A percentile compares a stretch with the other conserved stretches of the same genome.
These are phyloP conservation scores for Berberis thunbergii DNA, from an alignment of 164 flowering plant species.

Conservation along the genomic window DNA sequence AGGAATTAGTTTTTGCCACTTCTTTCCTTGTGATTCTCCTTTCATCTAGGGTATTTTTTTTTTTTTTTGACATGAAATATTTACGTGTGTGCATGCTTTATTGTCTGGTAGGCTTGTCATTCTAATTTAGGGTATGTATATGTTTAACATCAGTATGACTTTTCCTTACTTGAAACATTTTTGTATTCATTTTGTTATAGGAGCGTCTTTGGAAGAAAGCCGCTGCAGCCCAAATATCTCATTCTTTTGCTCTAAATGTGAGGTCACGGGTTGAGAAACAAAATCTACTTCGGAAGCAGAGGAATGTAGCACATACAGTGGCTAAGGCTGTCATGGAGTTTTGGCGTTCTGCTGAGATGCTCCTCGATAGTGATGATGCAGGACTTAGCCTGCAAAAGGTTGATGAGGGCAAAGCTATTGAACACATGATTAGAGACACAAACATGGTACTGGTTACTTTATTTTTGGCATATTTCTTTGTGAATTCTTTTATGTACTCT, in stretches of 20 bases:
- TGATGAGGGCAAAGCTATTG: slow-evolving; percentile 16
- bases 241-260: slow-evolving; percentile 42
- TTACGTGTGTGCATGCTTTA: too few relatives aligned
- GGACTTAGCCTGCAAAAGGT: background rate
- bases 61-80: too few relatives aligned
- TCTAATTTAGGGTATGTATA: background rate
- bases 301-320: slow-evolving; percentile 45
- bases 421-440: slow-evolving; percentile 17
- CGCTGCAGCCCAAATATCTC: slow-evolving; percentile 69
- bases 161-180: background rate
- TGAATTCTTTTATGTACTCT: background rate
- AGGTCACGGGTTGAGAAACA: slow-evolving; percentile 39
- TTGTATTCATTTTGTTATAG: slow-evolving; percentile 22
- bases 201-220: slow-evolving; percentile 91
- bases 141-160: background rate
- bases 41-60: background rate
- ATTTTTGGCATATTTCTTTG: background rate
- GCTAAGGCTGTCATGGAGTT: slow-evolving; percentile 76
- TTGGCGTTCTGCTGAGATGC: slow-evolving; percentile 31
- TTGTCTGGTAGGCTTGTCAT: background rate
- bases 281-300: slow-evolving; percentile 27
- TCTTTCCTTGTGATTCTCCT: background rate
- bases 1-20: background rate
- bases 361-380: too few relatives aligned
- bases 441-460: background rate